Conservation (phyloP, 1,139 yeast genomes). For the Candida sp. region DNA sequence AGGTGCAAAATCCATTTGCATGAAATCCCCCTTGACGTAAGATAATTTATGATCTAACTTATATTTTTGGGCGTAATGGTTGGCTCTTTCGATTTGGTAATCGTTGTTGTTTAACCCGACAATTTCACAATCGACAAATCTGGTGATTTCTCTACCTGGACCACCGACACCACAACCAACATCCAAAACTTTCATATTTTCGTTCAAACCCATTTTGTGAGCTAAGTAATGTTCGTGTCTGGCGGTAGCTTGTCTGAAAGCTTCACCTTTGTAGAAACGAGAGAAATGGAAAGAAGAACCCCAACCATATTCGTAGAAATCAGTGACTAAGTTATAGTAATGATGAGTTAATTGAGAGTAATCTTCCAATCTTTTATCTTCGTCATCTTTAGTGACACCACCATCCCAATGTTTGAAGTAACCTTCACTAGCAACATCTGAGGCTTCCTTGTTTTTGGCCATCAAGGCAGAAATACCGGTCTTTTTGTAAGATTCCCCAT, state of each 20-base stretch:
- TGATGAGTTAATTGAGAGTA: slow-evolving; percentile 92
- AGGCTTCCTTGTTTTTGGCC: slow-evolving; percentile 74
- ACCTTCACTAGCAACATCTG: slow-evolving; percentile 79
- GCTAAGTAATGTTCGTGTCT: slow-evolving; percentile 98
- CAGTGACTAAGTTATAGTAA: slow-evolving; percentile 95
- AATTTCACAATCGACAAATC: slow-evolving; percentile 85
- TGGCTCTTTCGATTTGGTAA: slow-evolving; percentile 93
- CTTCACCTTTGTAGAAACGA: slow-evolving; percentile 89
- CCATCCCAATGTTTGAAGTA: slow-evolving; percentile 98
- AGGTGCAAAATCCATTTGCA: slow-evolving; percentile 97
- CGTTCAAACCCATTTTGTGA: slow-evolving; percentile 73
- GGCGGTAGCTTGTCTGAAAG: slow-evolving; percentile 92
- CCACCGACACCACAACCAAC: slow-evolving; percentile 99
- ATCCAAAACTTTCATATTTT: slow-evolving; percentile 86
- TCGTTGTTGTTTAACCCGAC: slow-evolving; percentile 96
- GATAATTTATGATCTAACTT: slow-evolving; percentile 70
- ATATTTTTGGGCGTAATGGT: slow-evolving; percentile 67
- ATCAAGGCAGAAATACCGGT: slow-evolving; percentile 77
- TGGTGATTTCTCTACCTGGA: slow-evolving; percentile 93
- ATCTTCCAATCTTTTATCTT: slow-evolving; percentile 71
- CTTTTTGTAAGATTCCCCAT: slow-evolving; percentile 68
- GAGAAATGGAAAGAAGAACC: slow-evolving; percentile 99
- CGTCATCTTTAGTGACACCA: slow-evolving; percentile 75
- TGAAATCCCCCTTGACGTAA: slow-evolving; percentile 96
- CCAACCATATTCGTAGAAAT: slow-evolving; percentile 98